A percentile compares a stretch with the other conserved stretches of the same genome.
Evolutionary conservation across 805 yeast genomes (phyloP).

Genomic region (Scheffersomyces ergatensis): DNA sequence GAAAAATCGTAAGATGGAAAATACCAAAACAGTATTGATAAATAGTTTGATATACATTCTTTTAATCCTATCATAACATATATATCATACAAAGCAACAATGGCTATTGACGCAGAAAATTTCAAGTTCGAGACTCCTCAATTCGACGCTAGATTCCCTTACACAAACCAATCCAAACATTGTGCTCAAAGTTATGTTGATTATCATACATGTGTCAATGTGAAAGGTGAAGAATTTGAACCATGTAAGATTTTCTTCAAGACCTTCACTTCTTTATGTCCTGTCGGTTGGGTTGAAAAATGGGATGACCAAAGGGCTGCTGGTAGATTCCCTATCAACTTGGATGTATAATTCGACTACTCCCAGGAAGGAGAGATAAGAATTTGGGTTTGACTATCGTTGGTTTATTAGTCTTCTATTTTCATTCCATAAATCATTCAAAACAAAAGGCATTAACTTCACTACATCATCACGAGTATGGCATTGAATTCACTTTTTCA

Average conservation of each 20-base stretch:
- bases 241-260: constrained; percentile 95
- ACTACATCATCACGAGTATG: too few species aligned
- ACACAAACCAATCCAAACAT: constrained; percentile 96
- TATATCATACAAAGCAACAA: constrained; percentile 5
- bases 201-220: constrained; percentile 94
- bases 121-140: constrained; percentile 43
- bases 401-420: too few species aligned
- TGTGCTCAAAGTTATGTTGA: constrained; percentile 98
- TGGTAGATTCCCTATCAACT: constrained; percentile 44
- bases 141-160: constrained; percentile 93
- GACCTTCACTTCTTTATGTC: constrained; percentile 85
- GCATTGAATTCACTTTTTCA: too few species aligned
- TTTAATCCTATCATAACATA: background rate
- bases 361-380: too few species aligned
- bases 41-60: too few species aligned
- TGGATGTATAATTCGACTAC: too few species aligned
- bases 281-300: constrained; percentile 77
- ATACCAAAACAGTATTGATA: background rate
- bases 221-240: constrained; percentile 97
- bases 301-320: constrained; percentile 85
- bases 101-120: constrained; percentile 39
- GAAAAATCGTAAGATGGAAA: background rate
- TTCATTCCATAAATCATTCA: too few species aligned
- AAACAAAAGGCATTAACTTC: too few species aligned
- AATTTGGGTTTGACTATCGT: too few species aligned